phyloP scores from a whole-genome alignment of 805 yeast genomes.

The Candida sanyiensis region DNA sequence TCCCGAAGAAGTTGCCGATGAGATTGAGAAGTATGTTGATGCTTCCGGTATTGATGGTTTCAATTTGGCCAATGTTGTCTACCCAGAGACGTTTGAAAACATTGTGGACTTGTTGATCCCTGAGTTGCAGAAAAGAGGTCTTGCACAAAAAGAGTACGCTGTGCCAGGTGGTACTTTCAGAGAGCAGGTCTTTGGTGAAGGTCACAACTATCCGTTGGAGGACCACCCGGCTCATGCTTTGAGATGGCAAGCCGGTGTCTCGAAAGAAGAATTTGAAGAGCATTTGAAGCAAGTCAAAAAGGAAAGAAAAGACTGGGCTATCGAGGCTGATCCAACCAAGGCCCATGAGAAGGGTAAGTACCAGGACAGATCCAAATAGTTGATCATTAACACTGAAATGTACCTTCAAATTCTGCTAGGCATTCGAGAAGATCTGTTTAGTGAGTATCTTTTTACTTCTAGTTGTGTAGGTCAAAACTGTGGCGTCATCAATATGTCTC shows the following conservation, averaged over 20 bases:
- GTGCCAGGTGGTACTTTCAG: slow-evolving; percentile 33
- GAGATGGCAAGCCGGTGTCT: slow-evolving; percentile 11
- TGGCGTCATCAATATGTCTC: too few species aligned
- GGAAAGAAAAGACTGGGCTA: slow-evolving; percentile 4
- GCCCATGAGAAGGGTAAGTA: neutral
- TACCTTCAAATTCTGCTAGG: neutral
- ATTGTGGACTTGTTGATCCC: slow-evolving; percentile 35
- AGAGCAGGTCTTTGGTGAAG: slow-evolving; percentile 29
- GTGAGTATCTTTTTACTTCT: too few species aligned
- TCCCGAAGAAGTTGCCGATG: slow-evolving; percentile 37
- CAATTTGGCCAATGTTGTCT: slow-evolving; percentile 35
- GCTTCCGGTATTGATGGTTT: slow-evolving; percentile 38
- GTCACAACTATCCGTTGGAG: slow-evolving; percentile 21
- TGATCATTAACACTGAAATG: neutral
- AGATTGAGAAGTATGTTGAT: slow-evolving; percentile 36
- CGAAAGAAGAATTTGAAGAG: slow-evolving; percentile 3
- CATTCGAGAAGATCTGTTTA: too few species aligned
- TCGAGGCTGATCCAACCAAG: neutral
- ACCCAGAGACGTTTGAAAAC: slow-evolving; percentile 38
- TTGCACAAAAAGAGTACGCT: slow-evolving; percentile 28
- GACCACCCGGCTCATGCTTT: slow-evolving; percentile 9
- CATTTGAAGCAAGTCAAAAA: slow-evolving; percentile 1
- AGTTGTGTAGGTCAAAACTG: too few species aligned
- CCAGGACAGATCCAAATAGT: neutral
- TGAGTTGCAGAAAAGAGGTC: slow-evolving; percentile 33